Base-by-base conservation (phyloP, 768 basidiomycete species). In the Phylloporus scabripes region DNA sequence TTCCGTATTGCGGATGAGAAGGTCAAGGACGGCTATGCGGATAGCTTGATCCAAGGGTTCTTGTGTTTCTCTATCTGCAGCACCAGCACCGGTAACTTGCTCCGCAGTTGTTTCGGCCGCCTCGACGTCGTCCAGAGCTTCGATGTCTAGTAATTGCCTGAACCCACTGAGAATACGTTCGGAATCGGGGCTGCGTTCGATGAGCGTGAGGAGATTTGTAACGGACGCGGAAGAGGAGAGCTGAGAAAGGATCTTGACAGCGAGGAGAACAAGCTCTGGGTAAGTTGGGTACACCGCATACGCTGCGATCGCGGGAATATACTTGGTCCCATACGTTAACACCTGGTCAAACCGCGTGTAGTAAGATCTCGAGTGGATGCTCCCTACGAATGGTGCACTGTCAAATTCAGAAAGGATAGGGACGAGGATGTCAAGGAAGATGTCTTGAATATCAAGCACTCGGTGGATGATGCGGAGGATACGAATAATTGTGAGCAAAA, bases 401-500 rank as follows among this genome's bases (percentile, higher is more conserved):
- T 80, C 80, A 49, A 82, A 73, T 47, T 91, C 85, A 17, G 79
- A 71, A 7, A 94, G 76, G 18, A 86, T 69, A 2, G 92, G 91
- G 3, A 95, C 70, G 42, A 95, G 78, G 20, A 93, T 83, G 47
- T 97, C 92, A 36, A 93, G 74, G 73, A 94, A 96, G 48, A 92
- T 78, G 43, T 87, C 83, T 61, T 98, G 93, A 23, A 92, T 77
- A 54, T 92, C 88, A 49, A 97, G 72, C 0, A 87, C 77, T 1
- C 92, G 83, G 52, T 83, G 79, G 14, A 91, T 74, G 54, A 95
- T 90, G 46, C 93, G 75, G 31, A 98, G 73, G 7, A 89, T 80
- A 12, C 92, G 86, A 17, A 83, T 71, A 54, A 96, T 85, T 4
- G 88, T 87, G 41, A 76, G 77, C 29, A 77, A 75, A 70, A 90